A percentile compares a stretch with the other conserved stretches of the same genome.
Evolutionary conservation across 1,284 basidiomycete genomes (phyloP).

Genomic region (Meripilus lineatus): DNA sequence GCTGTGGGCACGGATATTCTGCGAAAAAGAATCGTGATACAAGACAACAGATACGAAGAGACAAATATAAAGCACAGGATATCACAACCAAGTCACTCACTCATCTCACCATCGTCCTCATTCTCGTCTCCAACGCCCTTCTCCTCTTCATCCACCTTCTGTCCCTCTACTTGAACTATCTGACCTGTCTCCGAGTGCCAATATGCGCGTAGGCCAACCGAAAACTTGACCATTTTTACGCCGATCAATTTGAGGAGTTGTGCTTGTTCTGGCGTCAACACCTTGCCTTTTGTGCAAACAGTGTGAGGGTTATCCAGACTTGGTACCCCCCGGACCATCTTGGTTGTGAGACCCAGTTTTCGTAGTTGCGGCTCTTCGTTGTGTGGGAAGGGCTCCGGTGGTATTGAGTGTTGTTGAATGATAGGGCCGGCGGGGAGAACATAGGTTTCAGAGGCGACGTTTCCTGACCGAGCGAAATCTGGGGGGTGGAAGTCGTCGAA

Average conservation of each 20-base stretch:
- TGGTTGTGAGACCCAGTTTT: constrained; percentile 85
- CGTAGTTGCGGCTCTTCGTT: constrained; percentile 96
- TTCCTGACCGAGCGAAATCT: constrained; percentile 91
- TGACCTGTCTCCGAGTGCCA: constrained; percentile 75
- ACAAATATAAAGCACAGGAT: background rate
- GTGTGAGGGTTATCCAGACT: constrained; percentile 78
- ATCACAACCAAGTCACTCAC: constrained; percentile 22
- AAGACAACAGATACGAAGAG: background rate
- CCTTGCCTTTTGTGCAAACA: constrained; percentile 82
- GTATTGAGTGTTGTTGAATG: constrained; percentile 68
- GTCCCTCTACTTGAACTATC: constrained; percentile 55
- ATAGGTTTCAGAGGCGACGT: constrained; percentile 72
- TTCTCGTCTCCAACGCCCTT: constrained; percentile 32
- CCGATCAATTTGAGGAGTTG: constrained; percentile 87
- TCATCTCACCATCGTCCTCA: constrained; percentile 36
- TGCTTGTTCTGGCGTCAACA: constrained; percentile 79
- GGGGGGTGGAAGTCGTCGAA: constrained; percentile 87
- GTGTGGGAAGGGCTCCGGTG: constrained; percentile 87
- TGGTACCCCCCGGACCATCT: constrained; percentile 85
- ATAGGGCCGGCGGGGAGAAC: constrained; percentile 73
- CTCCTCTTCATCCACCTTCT: constrained; percentile 29
- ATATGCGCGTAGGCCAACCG: constrained; percentile 64
- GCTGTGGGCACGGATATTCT: no score
- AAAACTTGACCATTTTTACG: constrained; percentile 81
- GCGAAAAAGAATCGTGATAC: background rate